Evolutionary conservation across 768 basidiomycete genomes (phyloP).

Genomic region (Tricholoma hemisulphureum): DNA sequence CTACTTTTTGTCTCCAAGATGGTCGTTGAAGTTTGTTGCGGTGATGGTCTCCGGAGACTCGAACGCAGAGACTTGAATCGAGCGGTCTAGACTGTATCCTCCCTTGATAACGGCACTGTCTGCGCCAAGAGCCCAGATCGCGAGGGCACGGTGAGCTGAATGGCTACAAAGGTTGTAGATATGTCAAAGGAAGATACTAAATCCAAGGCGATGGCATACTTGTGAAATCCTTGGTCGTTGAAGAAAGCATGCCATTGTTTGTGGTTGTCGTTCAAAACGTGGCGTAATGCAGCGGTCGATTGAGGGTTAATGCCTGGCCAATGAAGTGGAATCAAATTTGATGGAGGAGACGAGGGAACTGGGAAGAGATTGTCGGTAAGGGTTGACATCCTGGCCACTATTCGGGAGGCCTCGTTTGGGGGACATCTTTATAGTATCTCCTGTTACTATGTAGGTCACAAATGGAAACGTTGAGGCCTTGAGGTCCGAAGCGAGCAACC

Average conservation of each 20-base stretch:
- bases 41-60: slow-evolving; percentile 46
- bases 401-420: not conserved
- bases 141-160: slow-evolving; percentile 28
- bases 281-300: slow-evolving; percentile 29
- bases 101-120: slow-evolving; percentile 31
- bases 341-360: slow-evolving; percentile 27
- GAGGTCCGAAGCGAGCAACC: too few relatives aligned
- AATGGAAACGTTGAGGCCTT: too few relatives aligned
- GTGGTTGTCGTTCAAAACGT: slow-evolving; percentile 50
- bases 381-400: slow-evolving; percentile 2
- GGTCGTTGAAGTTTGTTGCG: slow-evolving; percentile 46
- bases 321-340: slow-evolving; percentile 26
- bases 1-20: slow-evolving; percentile 56
- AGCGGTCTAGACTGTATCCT: slow-evolving; percentile 34
- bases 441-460: too few relatives aligned
- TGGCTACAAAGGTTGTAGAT: too few relatives aligned
- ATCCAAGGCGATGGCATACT: too few relatives aligned
- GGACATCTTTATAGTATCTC: too few relatives aligned
- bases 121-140: slow-evolving; percentile 31
- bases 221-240: slow-evolving; percentile 51
- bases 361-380: slow-evolving; percentile 28
- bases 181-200: too few relatives aligned
- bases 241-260: slow-evolving; percentile 48
- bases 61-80: slow-evolving; percentile 37
- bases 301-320: slow-evolving; percentile 37